phyloP scores from a whole-genome alignment of 2,329 filamentous ascomycete species.

The Bisporella sp. region DNA sequence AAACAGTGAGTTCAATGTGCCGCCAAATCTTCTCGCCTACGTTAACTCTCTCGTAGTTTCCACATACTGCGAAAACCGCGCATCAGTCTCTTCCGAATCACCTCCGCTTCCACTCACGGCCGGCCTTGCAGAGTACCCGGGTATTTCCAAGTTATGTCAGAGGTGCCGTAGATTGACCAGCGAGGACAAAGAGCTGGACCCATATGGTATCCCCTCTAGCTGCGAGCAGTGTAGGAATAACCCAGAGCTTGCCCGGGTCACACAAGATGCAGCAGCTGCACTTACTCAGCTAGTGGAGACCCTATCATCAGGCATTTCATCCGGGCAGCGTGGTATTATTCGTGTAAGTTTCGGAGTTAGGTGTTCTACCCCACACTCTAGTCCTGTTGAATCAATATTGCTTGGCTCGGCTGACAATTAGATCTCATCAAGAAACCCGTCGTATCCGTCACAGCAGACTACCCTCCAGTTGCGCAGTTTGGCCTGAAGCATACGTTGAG shows the following conservation, averaged over 20 bases:
- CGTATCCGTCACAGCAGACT: slow-evolving; percentile 9
- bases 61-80: no score
- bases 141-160: slow-evolving; percentile 15
- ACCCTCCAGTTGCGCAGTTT: slow-evolving; percentile 20
- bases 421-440: no score
- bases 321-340: slow-evolving; percentile 17
- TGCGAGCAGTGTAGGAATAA: slow-evolving; percentile 17
- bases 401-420: no score
- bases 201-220: slow-evolving; percentile 5
- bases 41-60: no score
- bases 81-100: no score
- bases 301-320: slow-evolving; percentile 20
- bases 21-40: no score
- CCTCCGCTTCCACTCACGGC: no score
- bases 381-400: no score
- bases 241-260: slow-evolving; percentile 17
- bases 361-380: no score
- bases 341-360: slow-evolving; percentile 16
- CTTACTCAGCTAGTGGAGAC: slow-evolving; percentile 24
- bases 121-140: slow-evolving; percentile 4
- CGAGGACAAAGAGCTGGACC: slow-evolving; percentile 11
- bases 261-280: slow-evolving; percentile 18
- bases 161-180: slow-evolving; percentile 17
- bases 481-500: slow-evolving; percentile 22
- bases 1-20: background rate